Percentiles rank a stretch among this genome's conserved stretches.
phyloP scores from a whole-genome alignment of 352 stramenopile genomes.

The Pythium grandisporangium region DNA sequence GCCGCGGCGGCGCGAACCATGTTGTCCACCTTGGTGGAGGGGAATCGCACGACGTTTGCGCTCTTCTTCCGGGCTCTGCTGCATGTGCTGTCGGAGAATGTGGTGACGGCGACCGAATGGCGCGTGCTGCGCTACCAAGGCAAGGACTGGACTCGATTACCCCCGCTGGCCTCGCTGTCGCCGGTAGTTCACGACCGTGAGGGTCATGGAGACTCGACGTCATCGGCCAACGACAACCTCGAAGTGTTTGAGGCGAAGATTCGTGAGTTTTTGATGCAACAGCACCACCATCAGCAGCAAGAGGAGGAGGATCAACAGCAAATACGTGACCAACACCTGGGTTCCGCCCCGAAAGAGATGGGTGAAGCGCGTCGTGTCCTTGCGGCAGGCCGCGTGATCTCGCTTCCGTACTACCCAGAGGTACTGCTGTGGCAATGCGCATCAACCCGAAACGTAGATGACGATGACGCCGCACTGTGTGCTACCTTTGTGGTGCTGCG shows the following conservation, averaged over 20 bases:
- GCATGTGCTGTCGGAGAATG: slow-evolving; percentile 21
- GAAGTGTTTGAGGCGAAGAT: too few relatives aligned
- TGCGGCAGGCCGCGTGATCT: too few relatives aligned
- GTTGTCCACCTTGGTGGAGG: slow-evolving; percentile 35
- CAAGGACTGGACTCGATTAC: too few relatives aligned
- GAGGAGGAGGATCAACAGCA: too few relatives aligned
- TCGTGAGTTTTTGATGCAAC: too few relatives aligned
- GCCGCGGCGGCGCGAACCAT: slow-evolving; percentile 11
- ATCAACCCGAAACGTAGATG: slow-evolving; percentile 18
- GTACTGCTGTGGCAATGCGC: slow-evolving; percentile 13
- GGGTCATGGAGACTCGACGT: too few relatives aligned
- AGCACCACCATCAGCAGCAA: not conserved
- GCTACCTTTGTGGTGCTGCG: slow-evolving; percentile 34
- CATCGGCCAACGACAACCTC: too few relatives aligned
- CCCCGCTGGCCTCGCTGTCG: slow-evolving; percentile 1
- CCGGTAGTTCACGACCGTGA: not conserved
- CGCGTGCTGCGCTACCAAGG: slow-evolving; percentile 19
- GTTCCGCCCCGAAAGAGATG: too few relatives aligned
- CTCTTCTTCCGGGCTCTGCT: slow-evolving; percentile 27
- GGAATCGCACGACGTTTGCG: slow-evolving; percentile 41
- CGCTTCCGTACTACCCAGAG: slow-evolving; percentile 3
- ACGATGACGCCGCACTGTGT: slow-evolving; percentile 9
- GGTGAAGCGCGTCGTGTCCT: too few relatives aligned
- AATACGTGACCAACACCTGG: too few relatives aligned
- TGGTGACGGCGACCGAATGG: slow-evolving; percentile 30